Evolutionary conservation across 768 basidiomycete genomes (phyloP), one percentile per base, ranked within the genome.

Genomic region (Galerina sulciceps): DNA sequence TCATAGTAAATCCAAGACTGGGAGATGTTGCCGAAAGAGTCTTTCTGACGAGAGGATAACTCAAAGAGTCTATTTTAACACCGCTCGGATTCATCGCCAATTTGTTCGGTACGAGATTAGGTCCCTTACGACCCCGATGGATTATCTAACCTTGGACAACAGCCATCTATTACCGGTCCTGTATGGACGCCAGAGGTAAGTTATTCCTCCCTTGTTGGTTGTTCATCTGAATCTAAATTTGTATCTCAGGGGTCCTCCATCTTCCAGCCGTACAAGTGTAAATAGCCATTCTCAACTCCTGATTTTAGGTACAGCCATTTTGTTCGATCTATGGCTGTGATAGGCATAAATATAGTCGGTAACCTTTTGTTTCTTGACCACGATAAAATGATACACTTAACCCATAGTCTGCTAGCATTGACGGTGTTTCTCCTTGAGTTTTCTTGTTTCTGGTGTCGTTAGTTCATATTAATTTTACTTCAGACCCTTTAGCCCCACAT

Each of bases 71-170:
- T 86, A 35, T 88, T 64, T 63, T 87, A 14, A 86, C 82, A 0
- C 86, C 86, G 0, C 70, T 87, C 2, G 84, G 83, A 0, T 88
- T 88, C 65, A 79, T 86, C 18, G 69, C 86, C 34, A 85, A 87
- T 57, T 63, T 86, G 5, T 78, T 73, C 50, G 82, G 78, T 77
- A 65, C 36, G 65, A 17, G 23, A 13, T 31, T 4, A 6, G 4
- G 26, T 31, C 1, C 44, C 48, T 18, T 36, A 11, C 26, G 22
- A 3, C 17, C 14, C 36, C 20, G 18, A 45, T 2, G n/a, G 4
- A 10, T 35, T 41, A 1, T n/a, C 37, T 56, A 17, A 57, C 37
- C 20, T 15, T 59, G 73, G 72, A 71, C 11, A 75, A 73, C 58
- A 80, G 80, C 80, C 15, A 80, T 58, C 59, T 77, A 34, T 76